phyloP scores from a whole-genome alignment of 2,329 filamentous ascomycete species.

The Ceratocystis harringtonii region DNA sequence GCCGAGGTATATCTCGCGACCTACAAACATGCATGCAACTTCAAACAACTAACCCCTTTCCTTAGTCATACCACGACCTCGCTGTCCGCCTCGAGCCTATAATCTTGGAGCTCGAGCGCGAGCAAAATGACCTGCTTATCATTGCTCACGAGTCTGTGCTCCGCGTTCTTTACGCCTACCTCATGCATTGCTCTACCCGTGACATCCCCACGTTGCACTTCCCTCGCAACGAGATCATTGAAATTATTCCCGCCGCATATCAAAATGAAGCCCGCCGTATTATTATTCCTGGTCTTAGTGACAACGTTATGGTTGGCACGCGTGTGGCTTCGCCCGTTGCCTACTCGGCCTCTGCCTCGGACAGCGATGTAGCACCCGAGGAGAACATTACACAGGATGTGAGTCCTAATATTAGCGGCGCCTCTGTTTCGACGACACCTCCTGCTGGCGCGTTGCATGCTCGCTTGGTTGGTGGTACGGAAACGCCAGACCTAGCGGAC shows the following conservation, averaged over 20 bases:
- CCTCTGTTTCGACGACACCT: not conserved
- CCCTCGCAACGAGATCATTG: constrained; percentile 92
- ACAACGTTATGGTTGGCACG: constrained; percentile 50
- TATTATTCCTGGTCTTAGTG: constrained; percentile 56
- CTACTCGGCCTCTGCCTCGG: not conserved
- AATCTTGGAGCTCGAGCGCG: constrained; percentile 89
- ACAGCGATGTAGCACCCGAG: constrained; percentile 5
- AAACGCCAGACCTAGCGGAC: constrained; percentile 13
- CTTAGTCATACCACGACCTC: constrained; percentile 88
- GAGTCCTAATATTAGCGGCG: not conserved
- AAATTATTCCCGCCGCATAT: constrained; percentile 94
- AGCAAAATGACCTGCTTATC: constrained; percentile 94
- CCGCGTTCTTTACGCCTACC: constrained; percentile 86
- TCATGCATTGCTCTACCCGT: constrained; percentile 95
- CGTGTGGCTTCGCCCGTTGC: constrained; percentile 15
- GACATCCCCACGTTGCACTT: constrained; percentile 90
- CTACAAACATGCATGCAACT: too few species aligned
- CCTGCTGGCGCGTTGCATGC: not conserved
- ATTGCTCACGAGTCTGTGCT: constrained; percentile 98
- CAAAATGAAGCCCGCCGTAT: constrained; percentile 92
- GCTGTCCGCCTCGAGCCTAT: constrained; percentile 96
- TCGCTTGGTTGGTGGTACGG: constrained; percentile 5
- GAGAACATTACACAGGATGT: not conserved
- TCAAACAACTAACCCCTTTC: constrained; percentile 12
- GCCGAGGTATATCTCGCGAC: constrained; percentile 52